A percentile compares a stretch with the other conserved stretches of the same genome.
phyloP scores from a whole-genome alignment of 768 basidiomycete genomes.

The Butyriboletus loyo region DNA sequence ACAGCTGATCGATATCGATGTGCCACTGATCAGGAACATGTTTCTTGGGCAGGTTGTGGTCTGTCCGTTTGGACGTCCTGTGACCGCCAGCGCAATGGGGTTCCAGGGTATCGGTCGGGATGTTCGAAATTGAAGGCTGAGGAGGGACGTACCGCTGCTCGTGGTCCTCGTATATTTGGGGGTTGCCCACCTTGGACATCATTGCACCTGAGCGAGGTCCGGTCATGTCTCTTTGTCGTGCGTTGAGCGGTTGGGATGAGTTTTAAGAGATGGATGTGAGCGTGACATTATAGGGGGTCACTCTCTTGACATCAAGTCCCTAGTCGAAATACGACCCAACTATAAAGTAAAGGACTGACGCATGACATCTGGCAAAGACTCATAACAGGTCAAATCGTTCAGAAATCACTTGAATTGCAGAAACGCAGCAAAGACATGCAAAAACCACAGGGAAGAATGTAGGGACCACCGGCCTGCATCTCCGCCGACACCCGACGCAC shows the following conservation, averaged over 20 bases:
- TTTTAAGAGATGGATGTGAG: background rate
- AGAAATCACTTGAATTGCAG: background rate
- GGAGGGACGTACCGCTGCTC: slow-evolving; percentile 43
- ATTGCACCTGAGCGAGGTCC: slow-evolving; percentile 34
- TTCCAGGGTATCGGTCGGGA: background rate
- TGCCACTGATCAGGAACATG: slow-evolving; percentile 36
- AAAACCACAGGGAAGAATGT: slow-evolving; percentile 6
- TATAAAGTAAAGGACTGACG: no score
- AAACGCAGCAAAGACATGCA: background rate
- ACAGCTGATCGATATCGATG: slow-evolving; percentile 33
- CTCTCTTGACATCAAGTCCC: slow-evolving; percentile 13
- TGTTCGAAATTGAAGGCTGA: background rate
- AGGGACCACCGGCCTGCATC: slow-evolving; percentile 33
- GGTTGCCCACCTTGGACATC: slow-evolving; percentile 50
- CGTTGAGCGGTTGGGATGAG: background rate
- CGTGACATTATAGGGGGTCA: background rate
- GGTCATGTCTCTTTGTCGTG: slow-evolving; percentile 15
- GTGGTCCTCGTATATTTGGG: slow-evolving; percentile 44
- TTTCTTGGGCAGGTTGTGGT: slow-evolving; percentile 23
- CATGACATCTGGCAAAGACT: background rate
- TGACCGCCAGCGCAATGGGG: background rate
- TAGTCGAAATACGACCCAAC: no score
- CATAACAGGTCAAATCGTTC: background rate
- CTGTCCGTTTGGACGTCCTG: slow-evolving; percentile 24
- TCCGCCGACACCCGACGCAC: slow-evolving; percentile 10